Evolutionary conservation across 805 yeast genomes (phyloP).

Genomic region (Metschnikowia gelsemii): DNA sequence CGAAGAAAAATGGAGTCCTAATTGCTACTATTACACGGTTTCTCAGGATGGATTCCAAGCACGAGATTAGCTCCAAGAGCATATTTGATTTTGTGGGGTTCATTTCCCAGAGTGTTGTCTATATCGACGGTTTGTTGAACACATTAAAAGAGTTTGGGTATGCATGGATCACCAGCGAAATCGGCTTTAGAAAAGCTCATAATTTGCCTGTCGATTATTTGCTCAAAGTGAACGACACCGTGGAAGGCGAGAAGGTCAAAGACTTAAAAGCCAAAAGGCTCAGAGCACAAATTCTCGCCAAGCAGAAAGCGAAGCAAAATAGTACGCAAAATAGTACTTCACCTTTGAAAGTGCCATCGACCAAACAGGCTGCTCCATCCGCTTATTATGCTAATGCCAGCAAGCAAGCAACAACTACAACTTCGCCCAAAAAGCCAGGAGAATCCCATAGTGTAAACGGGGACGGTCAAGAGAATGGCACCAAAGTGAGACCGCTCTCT

Average conservation of each 20-base stretch:
- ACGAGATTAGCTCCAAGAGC: constrained; percentile 35
- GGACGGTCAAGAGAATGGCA: no score
- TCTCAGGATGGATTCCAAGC: constrained; percentile 40
- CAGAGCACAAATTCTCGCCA: constrained; percentile 4
- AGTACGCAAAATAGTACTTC: neutral
- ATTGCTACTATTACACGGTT: constrained; percentile 49
- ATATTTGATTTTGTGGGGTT: constrained; percentile 43
- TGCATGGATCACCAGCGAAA: constrained; percentile 45
- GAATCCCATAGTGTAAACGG: constrained; percentile 1
- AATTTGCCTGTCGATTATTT: constrained; percentile 29
- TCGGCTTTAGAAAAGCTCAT: constrained; percentile 41
- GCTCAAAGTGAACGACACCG: constrained; percentile 18
- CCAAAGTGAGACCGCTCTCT: no score
- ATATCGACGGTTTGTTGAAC: constrained; percentile 29
- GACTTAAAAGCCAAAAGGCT: constrained; percentile 9
- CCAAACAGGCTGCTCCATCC: neutral
- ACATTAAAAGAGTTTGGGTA: constrained; percentile 39
- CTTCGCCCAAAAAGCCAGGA: neutral
- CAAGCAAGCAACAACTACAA: neutral
- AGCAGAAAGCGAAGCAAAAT: constrained; percentile 4
- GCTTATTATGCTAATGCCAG: neutral
- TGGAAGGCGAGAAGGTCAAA: constrained; percentile 11
- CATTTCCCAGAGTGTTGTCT: constrained; percentile 37
- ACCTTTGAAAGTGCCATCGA: neutral
- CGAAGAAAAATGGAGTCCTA: constrained; percentile 49